These are phyloP conservation scores for Elongisporangium senticosum DNA, from an alignment of 352 stramenopile genomes.

Conservation along the genomic window DNA sequence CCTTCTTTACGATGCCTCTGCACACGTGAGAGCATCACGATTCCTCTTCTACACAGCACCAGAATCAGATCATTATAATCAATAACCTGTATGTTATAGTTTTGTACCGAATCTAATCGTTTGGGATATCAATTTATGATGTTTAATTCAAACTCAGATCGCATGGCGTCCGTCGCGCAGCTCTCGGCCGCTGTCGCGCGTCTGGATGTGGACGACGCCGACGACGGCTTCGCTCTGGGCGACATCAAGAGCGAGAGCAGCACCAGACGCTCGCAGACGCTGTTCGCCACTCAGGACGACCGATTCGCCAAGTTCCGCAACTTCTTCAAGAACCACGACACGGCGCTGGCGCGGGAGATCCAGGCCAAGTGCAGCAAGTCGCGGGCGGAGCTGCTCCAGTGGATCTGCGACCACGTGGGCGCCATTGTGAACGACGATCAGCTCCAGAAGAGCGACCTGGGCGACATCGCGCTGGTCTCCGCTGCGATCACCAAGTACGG, in stretches of 20 bases:
- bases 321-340: conserved; percentile 48
- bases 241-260: background rate
- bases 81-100: background rate
- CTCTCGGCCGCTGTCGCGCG: background rate
- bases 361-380: conserved; percentile 24
- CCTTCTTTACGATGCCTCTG: no score
- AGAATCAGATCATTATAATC: background rate
- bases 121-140: background rate
- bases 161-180: background rate
- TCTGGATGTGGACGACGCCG: background rate
- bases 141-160: background rate
- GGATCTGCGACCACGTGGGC: conserved; percentile 24
- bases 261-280: background rate
- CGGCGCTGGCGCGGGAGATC: conserved; percentile 32
- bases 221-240: background rate
- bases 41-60: no score
- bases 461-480: conserved; percentile 40
- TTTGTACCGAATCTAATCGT: background rate
- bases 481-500: conserved; percentile 25
- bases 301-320: conserved; percentile 43
- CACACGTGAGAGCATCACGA: no score
- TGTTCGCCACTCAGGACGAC: background rate
- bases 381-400: conserved; percentile 23
- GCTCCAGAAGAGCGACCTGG: conserved; percentile 28
- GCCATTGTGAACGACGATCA: conserved; percentile 13